Evolutionary conservation across 495 filamentous ascomycete genomes (phyloP), one percentile per base, ranked within the genome.

Genomic region (Rhypophila decipiens): DNA sequence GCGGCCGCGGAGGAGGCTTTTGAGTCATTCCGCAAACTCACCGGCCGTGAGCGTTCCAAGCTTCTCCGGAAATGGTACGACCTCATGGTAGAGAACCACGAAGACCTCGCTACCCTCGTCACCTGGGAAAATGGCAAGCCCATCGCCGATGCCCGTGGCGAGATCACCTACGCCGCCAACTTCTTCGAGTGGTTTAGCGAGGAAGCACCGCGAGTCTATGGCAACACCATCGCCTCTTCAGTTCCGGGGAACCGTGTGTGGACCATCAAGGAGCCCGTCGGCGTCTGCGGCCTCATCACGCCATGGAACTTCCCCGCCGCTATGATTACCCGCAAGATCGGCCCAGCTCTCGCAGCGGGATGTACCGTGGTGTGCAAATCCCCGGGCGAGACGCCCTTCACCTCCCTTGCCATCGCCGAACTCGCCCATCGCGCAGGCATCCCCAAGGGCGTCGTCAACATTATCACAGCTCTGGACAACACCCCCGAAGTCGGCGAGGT

Each of bases 251-350:
- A 89, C 69, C 75, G 87, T n/a, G 74, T 90, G 2, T 75, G 86
- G 23, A 91, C 87, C 1, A 61, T 87, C 19, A 88, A 86, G 64
- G 82, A 96, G 66, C 91, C 93, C 5, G 80, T 97, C 38, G 93
- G 93, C 52, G 91, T 98, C 11, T 94, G 88, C 57, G 91, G 89
- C 11, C 71, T 98, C 24, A 96, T 98, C 61, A 96, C 93, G 18
- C 93, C 93, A 20, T 95, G 90, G 90, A 96, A 95, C 69, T 96
- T 94, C 67, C 90, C 90, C 2, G 84, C 86, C 7, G 90, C 90
- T 5, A 96, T 95, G 90, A 85, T 94, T 54, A 91, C 90, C 2
- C 71, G 90, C 21, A 95, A 96, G 67, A 80, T 90, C 47, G 90
- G 80, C 1, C 87, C 90, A 2, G 90, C 90, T 20, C 70, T 96